Evolutionary conservation across 441 rosid species (phyloP).

Genomic region (Geranium incanum): DNA sequence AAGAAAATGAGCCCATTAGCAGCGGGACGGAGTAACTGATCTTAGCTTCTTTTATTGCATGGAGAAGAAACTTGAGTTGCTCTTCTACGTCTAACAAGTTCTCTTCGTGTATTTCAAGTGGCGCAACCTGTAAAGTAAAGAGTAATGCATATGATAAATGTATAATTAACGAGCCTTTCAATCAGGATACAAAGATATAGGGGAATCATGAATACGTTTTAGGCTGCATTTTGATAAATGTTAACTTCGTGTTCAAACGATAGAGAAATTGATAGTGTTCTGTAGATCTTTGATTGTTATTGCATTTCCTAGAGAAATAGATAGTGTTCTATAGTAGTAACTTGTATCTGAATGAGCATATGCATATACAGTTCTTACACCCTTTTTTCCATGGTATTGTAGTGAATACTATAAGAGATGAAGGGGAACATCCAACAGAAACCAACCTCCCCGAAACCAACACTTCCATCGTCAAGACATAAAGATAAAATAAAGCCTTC

Average conservation of each 20-base stretch:
- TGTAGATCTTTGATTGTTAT: too few relatives aligned
- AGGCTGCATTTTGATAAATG: too few relatives aligned
- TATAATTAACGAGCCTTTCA: too few relatives aligned
- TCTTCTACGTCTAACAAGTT: constrained; percentile 68
- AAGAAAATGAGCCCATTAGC: constrained; percentile 60
- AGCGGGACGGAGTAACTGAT: constrained; percentile 49
- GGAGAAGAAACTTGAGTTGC: constrained; percentile 65
- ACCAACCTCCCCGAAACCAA: constrained; percentile 87
- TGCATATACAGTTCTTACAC: neutral
- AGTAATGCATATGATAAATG: neutral
- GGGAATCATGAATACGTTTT: neutral
- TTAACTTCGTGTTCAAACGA: too few relatives aligned
- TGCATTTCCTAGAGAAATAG: too few relatives aligned
- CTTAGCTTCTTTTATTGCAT: constrained; percentile 51
- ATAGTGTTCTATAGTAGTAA: too few relatives aligned
- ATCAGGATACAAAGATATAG: neutral
- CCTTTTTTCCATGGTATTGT: neutral
- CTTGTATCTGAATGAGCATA: too few relatives aligned
- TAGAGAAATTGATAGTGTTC: too few relatives aligned
- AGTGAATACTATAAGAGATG: constrained; percentile 7
- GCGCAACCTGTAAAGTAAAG: constrained; percentile 68
- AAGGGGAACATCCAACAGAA: constrained; percentile 14
- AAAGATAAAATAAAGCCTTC: constrained; percentile 77
- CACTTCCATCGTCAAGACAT: constrained; percentile 75
- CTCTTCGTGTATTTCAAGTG: constrained; percentile 65